These are phyloP conservation scores for Lenwebbia sp. DNA, from an alignment of 345 rosid genomes.

Conservation along the genomic window DNA sequence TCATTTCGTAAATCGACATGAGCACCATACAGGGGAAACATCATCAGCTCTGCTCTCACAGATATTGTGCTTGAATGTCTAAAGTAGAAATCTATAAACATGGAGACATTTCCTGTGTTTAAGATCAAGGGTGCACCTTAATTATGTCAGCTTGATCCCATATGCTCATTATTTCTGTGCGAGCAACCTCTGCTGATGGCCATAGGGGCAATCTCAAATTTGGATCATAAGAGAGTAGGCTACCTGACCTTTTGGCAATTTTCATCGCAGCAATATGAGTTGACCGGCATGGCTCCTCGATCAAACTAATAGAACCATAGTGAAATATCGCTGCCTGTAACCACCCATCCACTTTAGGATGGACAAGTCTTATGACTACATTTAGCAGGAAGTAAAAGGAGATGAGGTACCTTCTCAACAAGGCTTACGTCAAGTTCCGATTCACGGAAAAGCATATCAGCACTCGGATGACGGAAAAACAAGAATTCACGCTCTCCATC, in stretches of 20 bases:
- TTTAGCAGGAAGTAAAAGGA: not conserved
- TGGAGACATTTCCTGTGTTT: not conserved
- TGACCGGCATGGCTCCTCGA: constrained; percentile 54
- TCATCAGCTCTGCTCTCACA: not conserved
- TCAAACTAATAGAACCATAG: constrained; percentile 65
- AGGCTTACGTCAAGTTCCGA: constrained; percentile 41
- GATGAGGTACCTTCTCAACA: constrained; percentile 30
- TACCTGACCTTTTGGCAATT: constrained; percentile 46
- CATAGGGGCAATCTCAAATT: constrained; percentile 48
- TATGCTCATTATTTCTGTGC: constrained; percentile 45
- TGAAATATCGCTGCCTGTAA: constrained; percentile 53
- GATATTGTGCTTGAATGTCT: not conserved
- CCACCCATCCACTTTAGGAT: not conserved
- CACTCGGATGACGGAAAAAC: constrained; percentile 61
- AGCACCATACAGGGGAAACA: not conserved
- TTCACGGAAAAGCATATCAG: constrained; percentile 54
- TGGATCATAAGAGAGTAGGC: constrained; percentile 59
- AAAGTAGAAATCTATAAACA: not conserved
- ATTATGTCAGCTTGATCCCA: constrained; percentile 60
- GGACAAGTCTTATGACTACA: not conserved
- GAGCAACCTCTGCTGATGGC: constrained; percentile 51
- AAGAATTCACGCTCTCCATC: constrained; percentile 63
- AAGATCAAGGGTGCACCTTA: constrained; percentile 25
- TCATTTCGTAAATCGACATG: not conserved
- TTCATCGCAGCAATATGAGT: constrained; percentile 49